Evolutionary conservation across 345 rosid species (phyloP).

Genomic region (Moricandia arvensis): DNA sequence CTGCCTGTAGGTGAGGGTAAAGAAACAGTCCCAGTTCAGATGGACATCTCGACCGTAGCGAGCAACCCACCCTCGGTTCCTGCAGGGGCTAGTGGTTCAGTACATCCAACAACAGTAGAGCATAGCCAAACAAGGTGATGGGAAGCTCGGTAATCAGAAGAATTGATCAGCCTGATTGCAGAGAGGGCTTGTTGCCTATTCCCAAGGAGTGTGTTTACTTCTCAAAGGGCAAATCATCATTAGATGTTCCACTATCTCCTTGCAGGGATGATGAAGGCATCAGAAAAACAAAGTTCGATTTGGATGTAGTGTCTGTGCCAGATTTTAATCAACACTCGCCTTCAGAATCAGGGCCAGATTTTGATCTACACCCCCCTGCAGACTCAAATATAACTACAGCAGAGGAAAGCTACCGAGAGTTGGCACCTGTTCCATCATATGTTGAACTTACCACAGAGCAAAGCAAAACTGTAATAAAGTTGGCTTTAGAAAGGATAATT

Average conservation of each 20-base stretch:
- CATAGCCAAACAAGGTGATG: slow-evolving; percentile 46
- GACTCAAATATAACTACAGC: slow-evolving; percentile 41
- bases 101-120: slow-evolving; percentile 35
- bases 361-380: slow-evolving; percentile 49
- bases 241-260: slow-evolving; percentile 54
- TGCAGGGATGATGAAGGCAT: slow-evolving; percentile 47
- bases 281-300: slow-evolving; percentile 43
- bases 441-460: slow-evolving; percentile 70
- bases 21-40: slow-evolving; percentile 43
- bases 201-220: slow-evolving; percentile 43
- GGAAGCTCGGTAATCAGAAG: slow-evolving; percentile 46
- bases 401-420: slow-evolving; percentile 69
- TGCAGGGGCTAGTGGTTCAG: slow-evolving; percentile 44
- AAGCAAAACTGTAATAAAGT: slow-evolving; percentile 47
- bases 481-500: slow-evolving; percentile 71
- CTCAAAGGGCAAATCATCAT: slow-evolving; percentile 47
- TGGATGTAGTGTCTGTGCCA: slow-evolving; percentile 40
- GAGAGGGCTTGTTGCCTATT: slow-evolving; percentile 48
- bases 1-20: slow-evolving; percentile 47
- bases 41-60: slow-evolving; percentile 48
- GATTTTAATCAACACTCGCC: slow-evolving; percentile 58
- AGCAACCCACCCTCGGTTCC: slow-evolving; percentile 50
- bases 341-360: slow-evolving; percentile 45
- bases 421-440: slow-evolving; percentile 65
- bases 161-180: slow-evolving; percentile 44